Base-by-base conservation (phyloP, 2,329 filamentous ascomycete species). In the Grosmannia clavigera region DNA sequence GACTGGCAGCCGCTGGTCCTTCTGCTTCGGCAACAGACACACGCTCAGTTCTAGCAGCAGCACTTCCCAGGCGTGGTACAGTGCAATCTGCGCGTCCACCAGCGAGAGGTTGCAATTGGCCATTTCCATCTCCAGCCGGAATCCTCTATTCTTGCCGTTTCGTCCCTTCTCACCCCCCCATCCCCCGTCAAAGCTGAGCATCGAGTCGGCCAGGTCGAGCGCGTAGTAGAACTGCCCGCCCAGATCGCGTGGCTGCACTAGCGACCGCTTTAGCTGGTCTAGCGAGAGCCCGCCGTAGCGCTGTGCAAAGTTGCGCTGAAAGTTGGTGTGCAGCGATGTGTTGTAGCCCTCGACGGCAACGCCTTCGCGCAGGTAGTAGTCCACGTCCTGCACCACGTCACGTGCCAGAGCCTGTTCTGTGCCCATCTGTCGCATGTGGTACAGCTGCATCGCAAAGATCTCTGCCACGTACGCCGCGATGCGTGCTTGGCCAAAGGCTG, bases 91-190 rank as follows among this genome's bases (percentile, higher is more conserved):
- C 29, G 92, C 89, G 70, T 97, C 91, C 40, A 99, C 90, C 40
- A 96, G 78, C 29, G 92, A 95, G 58, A 99, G 72, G 71, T 99
- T 97, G 63, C 87, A 76, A 71, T 99, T 99, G 51, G 92, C 94
- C 62, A 85, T 84, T 67, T 86, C 82, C 73, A 99, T 86, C 70
- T 99, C 94, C 56, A 82, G 81, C 63, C 82, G 81, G 73, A 95
- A 95, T 0, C 92, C 92, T 65, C 38, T 14, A 11, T 40, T 40
- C 5, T 16, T 14, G 35, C 35, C 35, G 35, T 38, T 40, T 16
- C 38, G 33, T 7, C 43, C 43, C 6, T 12, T n/a, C 4, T 22
- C 22, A 22, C 87, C 87, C 58, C 76, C 76, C 94, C 94, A 99
- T 48, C 85, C 84, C 60, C 83, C 78, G 70, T 96, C 88, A 67